Base-by-base conservation (phyloP, 2,329 filamentous ascomycete species). In the Kalaharituber pfeilii region DNA sequence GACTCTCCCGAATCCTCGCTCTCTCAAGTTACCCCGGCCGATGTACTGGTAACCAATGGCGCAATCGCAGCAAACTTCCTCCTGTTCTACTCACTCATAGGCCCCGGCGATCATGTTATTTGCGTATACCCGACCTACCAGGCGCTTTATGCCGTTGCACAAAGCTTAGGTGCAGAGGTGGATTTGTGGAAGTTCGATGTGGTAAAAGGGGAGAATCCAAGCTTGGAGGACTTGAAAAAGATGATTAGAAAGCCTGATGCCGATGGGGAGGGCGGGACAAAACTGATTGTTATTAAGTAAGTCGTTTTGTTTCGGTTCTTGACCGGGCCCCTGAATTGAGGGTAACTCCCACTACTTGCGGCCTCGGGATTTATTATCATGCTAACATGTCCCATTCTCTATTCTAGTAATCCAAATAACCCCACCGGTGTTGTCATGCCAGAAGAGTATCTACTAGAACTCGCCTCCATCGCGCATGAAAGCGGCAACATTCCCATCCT, bases 61-160 rank as follows among this genome's bases (percentile, higher is more conserved):
- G 86, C 85, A 13, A 93, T 93, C 51, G 75, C 78, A 5, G 86
- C 86, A n/a, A 94, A 94, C 65, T 85, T 86, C 62, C 69, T 91
- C n/a, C 70, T 80, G 2, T 75, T 91, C 6, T 88, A 88, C 66
- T 73, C 81, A 1, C 71, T 91, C 5, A 66, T 91, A 1, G 77
- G 78, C 0, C 77, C 79, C 0, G 83, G 80, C 0, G 85, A 94
- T 65, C 86, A 94, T 72, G 82, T 89, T 49, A 76, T 94, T 56
- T 91, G 84, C 64, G 83, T n/a, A n/a, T 85, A 87, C 65, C 86
- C 87, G 11, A 89, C 85, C 0, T 93, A 91, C 63, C 84, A 91
- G 66, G 85, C 91, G 63, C 74, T 94, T 1, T 91, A 89, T 65
- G 72, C 79, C 8, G 77, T 93, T 0, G 85, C 86, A 0, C 73